These are phyloP conservation scores for Neolentinus lepideus DNA, from an alignment of 1,284 basidiomycete genomes.

Conservation along the genomic window DNA sequence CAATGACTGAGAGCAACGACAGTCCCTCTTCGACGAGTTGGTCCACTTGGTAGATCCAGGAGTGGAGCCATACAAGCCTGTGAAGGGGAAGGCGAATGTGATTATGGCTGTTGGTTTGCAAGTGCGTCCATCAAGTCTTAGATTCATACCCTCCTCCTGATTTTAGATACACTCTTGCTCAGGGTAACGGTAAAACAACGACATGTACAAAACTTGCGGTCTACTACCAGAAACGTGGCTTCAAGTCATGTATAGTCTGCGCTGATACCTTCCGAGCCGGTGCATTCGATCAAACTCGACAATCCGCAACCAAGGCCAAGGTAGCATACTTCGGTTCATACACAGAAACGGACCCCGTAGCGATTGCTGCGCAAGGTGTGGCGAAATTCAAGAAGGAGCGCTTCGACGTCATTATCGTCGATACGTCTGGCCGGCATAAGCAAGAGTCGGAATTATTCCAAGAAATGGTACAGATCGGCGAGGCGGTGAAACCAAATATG, in stretches of 20 bases:
- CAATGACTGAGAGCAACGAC: slow-evolving; percentile 4
- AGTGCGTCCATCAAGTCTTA: slow-evolving; percentile 32
- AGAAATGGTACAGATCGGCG: slow-evolving; percentile 96
- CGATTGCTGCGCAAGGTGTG: slow-evolving; percentile 92
- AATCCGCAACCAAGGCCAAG: slow-evolving; percentile 95
- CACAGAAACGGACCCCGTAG: slow-evolving; percentile 97
- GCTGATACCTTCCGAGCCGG: slow-evolving; percentile 99
- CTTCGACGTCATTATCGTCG: slow-evolving; percentile 99
- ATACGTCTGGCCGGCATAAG: slow-evolving; percentile 96
- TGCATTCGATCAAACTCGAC: slow-evolving; percentile 97
- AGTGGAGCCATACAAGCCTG: slow-evolving; percentile 92
- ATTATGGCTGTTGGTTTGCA: slow-evolving; percentile 98
- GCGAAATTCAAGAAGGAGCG: slow-evolving; percentile 96
- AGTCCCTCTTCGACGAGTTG: slow-evolving; percentile 97
- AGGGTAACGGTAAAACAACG: slow-evolving; percentile 98
- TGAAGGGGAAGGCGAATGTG: slow-evolving; percentile 91
- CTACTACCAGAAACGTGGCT: slow-evolving; percentile 95
- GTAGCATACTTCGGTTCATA: slow-evolving; percentile 99
- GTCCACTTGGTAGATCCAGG: slow-evolving; percentile 94
- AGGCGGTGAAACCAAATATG: slow-evolving; percentile 92
- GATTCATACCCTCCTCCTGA: neutral
- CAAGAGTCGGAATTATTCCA: slow-evolving; percentile 96
- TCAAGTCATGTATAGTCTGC: slow-evolving; percentile 98
- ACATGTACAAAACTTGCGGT: slow-evolving; percentile 97
- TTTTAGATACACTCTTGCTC: slow-evolving; percentile 6